Base-by-base conservation (phyloP, 2,329 filamentous ascomycete genomes). In the Aspergillus melleus region DNA sequence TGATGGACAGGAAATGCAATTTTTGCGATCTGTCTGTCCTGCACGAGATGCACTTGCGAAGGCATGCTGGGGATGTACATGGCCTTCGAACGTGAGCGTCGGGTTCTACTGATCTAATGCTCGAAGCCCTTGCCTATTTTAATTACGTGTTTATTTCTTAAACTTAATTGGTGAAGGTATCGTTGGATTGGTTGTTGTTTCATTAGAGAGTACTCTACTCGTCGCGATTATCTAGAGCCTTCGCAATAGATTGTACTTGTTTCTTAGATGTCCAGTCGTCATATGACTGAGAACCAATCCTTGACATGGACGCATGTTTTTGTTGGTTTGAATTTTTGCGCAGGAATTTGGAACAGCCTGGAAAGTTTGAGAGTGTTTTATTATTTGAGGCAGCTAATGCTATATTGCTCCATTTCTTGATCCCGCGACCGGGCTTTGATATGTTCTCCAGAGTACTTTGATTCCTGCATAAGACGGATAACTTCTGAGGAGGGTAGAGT, bases 1-100 rank as follows among this genome's bases (percentile, higher is more conserved):
- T 68, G 36, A 62, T 54, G 47, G 61, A 69, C 57, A 51, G 53
- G 9, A 59, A 29, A 60, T 66, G 53, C 58, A 69, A 67, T 55
- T 66, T 64, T 58, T 69, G 59, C 52, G 57, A 66, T 56, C 49
- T 63, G 19, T 62, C 53, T 16, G 20, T 67, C 20, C 30, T 61
- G 26, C 47, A 67, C 51, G 49, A 66, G 50, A 67, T 67, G 54
- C 57, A 67, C 55, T 59, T 67, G 22, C 57, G 57, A 42, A 53
- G 55, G 49, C 60, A 67, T 63, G 52, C 60, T 16, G 10, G 44
- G 19, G 52, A 58, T 29, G 42, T 47, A 30, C 46, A 68, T 64
- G 20, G 60, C 10, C 65, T 68, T 67, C 30, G 51, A 49, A 39
- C 57, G 57, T 55, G 12, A 62, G 24, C 24, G 19, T 47, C 3